Conservation (phyloP, 805 yeast genomes). For the Candida chilensis region DNA sequence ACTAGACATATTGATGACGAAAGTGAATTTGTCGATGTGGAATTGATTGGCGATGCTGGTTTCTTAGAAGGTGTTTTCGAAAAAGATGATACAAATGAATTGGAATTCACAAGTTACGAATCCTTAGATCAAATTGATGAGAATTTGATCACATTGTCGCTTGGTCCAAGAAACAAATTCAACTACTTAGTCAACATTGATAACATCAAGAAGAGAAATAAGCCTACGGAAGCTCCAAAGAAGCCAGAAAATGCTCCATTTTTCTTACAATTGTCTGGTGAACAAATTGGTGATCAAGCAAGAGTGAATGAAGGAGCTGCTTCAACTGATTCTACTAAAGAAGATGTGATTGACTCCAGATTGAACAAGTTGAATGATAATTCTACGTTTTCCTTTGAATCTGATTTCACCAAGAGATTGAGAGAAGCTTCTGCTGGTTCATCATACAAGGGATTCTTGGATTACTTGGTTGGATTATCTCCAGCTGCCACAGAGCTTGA, state of each 20-base stretch:
- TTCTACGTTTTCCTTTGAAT: constrained; percentile 46
- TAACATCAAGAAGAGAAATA: constrained; percentile 75
- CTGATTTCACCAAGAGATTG: constrained; percentile 59
- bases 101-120: constrained; percentile 29
- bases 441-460: constrained; percentile 43
- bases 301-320: constrained; percentile 29
- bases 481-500: constrained; percentile 83
- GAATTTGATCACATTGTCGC: constrained; percentile 61
- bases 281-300: constrained; percentile 65
- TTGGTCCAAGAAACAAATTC: constrained; percentile 72
- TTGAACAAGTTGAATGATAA: not conserved
- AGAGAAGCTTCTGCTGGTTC: constrained; percentile 35
- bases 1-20: constrained; percentile 69
- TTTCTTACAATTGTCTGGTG: constrained; percentile 63
- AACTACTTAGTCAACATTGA: constrained; percentile 76
- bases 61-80: constrained; percentile 74
- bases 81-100: constrained; percentile 21
- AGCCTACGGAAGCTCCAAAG: constrained; percentile 83
- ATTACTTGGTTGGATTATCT: constrained; percentile 46
- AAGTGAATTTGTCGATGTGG: constrained; percentile 53
- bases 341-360: constrained; percentile 5
- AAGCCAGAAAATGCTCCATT: constrained; percentile 75
- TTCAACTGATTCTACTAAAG: constrained; percentile 7
- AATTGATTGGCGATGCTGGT: constrained; percentile 54
- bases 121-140: constrained; percentile 56